phyloP scores from a whole-genome alignment of 2,329 filamentous ascomycete species.

The Penicillium polonicum region DNA sequence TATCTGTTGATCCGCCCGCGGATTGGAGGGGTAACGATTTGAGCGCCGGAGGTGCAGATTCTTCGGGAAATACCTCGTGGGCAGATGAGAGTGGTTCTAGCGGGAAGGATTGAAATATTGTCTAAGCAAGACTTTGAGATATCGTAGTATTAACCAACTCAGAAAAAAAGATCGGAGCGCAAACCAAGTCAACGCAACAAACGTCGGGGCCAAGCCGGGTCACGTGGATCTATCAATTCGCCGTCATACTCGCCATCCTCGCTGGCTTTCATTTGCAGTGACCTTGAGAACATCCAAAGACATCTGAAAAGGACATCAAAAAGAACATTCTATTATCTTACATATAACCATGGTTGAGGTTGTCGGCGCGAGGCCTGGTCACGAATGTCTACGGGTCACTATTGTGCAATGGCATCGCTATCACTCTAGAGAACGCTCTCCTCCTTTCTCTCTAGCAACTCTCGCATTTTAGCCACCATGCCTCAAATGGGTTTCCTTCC shows the following conservation, averaged over 20 bases:
- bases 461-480: neutral
- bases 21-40: constrained; percentile 31
- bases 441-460: too few species aligned
- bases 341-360: too few species aligned
- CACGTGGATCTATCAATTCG: neutral
- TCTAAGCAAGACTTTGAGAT: neutral
- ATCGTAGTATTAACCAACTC: neutral
- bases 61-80: neutral
- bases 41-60: constrained; percentile 5
- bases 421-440: too few species aligned
- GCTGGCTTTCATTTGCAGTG: neutral
- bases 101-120: neutral
- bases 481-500: neutral
- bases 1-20: constrained; percentile 34
- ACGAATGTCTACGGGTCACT: neutral
- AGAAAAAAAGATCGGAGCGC: constrained; percentile 12
- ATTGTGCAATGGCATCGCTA: neutral
- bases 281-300: neutral
- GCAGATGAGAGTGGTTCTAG: neutral
- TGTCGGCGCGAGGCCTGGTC: too few species aligned
- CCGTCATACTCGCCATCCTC: neutral
- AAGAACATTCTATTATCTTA: too few species aligned
- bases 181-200: constrained; percentile 4
- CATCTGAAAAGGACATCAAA: too few species aligned
- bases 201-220: neutral